phyloP scores from a whole-genome alignment of 208 protist species.

The Strigomonas culicis region DNA sequence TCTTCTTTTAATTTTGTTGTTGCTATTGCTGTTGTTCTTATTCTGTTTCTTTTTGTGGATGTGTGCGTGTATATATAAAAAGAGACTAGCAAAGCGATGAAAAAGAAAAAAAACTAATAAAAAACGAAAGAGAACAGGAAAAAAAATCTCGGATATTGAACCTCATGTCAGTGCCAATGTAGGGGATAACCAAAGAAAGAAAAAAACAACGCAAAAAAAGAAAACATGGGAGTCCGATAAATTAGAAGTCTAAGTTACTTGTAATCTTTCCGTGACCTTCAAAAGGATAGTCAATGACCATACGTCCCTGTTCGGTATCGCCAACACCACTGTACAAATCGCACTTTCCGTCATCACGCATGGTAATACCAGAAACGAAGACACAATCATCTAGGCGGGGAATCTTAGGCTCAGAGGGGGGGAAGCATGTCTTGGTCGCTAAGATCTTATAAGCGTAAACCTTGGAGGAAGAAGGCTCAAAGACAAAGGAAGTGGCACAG shows the following conservation, averaged over 20 bases:
- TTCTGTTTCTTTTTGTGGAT: background rate
- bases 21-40: background rate
- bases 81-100: background rate
- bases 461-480: constrained; percentile 43
- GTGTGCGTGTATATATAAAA: background rate
- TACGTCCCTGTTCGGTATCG: constrained; percentile 54
- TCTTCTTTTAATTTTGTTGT: background rate
- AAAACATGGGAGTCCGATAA: too few species aligned
- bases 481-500: constrained; percentile 56
- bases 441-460: constrained; percentile 40
- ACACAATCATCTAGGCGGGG: constrained; percentile 48
- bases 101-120: background rate
- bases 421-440: constrained; percentile 54
- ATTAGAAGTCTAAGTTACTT: constrained; percentile 10
- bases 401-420: constrained; percentile 40
- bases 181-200: background rate
- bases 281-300: constrained; percentile 72
- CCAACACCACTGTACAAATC: constrained; percentile 72
- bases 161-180: background rate
- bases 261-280: constrained; percentile 48
- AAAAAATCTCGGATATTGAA: background rate
- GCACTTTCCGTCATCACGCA: constrained; percentile 53
- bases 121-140: background rate
- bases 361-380: constrained; percentile 56
- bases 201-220: background rate